phyloP scores from a whole-genome alignment of 2,329 filamentous ascomycete genomes.

The Fusarium sp. region DNA sequence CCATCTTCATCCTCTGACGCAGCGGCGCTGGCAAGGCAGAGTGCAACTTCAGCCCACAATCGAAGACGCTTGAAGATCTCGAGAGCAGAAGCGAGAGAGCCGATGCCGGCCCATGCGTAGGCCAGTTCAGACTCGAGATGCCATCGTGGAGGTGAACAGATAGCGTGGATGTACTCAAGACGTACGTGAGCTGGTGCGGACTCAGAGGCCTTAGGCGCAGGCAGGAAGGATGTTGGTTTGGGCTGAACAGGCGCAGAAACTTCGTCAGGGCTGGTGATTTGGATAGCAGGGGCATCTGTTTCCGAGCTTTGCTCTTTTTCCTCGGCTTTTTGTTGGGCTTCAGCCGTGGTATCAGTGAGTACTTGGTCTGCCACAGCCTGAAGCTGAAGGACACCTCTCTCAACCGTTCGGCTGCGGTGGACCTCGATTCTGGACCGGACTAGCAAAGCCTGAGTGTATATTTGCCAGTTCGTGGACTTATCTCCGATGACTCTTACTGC shows the following conservation, averaged over 20 bases:
- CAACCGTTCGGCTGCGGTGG: slow-evolving; percentile 85
- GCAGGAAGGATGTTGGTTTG: slow-evolving; percentile 81
- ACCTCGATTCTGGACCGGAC: slow-evolving; percentile 91
- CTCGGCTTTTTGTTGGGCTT: slow-evolving; percentile 43
- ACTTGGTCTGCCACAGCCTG: slow-evolving; percentile 97
- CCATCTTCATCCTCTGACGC: slow-evolving; percentile 66
- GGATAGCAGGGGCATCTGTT: slow-evolving; percentile 55
- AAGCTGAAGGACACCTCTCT: slow-evolving; percentile 89
- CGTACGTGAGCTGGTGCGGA: slow-evolving; percentile 81
- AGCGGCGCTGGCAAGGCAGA: slow-evolving; percentile 78
- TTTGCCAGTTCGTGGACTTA: slow-evolving; percentile 95
- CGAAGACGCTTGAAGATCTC: slow-evolving; percentile 95
- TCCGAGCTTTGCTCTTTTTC: slow-evolving; percentile 40
- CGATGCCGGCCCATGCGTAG: slow-evolving; percentile 88
- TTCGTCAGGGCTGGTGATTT: slow-evolving; percentile 52
- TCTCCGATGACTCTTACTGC: slow-evolving; percentile 87
- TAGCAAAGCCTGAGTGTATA: slow-evolving; percentile 92
- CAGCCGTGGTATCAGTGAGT: slow-evolving; percentile 77
- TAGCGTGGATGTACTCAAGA: slow-evolving; percentile 82
- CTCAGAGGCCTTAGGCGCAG: slow-evolving; percentile 77
- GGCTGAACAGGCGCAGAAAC: slow-evolving; percentile 31
- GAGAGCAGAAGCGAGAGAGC: slow-evolving; percentile 86
- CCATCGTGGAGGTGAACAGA: slow-evolving; percentile 89
- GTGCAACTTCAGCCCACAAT: slow-evolving; percentile 93
- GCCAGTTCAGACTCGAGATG: slow-evolving; percentile 94